Evolutionary conservation across 1,284 basidiomycete genomes (phyloP).

Genomic region (Ustilago trichophora): DNA sequence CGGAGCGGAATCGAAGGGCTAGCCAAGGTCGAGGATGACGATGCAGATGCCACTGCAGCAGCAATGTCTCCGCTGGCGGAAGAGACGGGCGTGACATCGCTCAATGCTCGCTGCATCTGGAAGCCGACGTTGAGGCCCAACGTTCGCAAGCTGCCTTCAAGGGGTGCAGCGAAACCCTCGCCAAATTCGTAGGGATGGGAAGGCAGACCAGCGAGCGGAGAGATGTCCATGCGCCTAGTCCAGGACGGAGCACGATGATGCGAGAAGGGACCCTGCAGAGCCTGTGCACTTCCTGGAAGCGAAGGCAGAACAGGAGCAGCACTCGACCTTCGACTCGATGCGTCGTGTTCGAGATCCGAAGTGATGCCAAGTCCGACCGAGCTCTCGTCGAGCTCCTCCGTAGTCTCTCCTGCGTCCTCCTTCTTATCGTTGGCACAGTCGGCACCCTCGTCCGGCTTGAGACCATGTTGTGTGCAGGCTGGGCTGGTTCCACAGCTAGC

Average conservation of each 20-base stretch:
- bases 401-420: conserved; percentile 7
- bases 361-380: conserved; percentile 46
- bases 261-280: conserved; percentile 43
- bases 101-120: conserved; percentile 26
- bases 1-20: conserved; percentile 26
- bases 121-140: conserved; percentile 4
- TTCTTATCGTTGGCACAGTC: not conserved
- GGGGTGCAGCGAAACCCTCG: not conserved
- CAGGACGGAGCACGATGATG: conserved; percentile 50
- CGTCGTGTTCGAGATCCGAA: conserved; percentile 25
- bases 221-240: conserved; percentile 29
- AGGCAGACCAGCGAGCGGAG: conserved; percentile 7
- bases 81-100: conserved; percentile 28
- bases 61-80: conserved; percentile 1
- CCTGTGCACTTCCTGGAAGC: conserved; percentile 7
- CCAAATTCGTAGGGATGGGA: not conserved
- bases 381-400: conserved; percentile 39
- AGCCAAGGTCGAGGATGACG: not conserved
- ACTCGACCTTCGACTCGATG: conserved; percentile 25
- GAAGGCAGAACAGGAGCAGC: conserved; percentile 19
- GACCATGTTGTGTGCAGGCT: conserved; percentile 17
- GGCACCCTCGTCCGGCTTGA: conserved; percentile 5
- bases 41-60: conserved; percentile 8
- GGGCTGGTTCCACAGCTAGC: conserved; percentile 42
- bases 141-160: conserved; percentile 2